Base-by-base conservation (phyloP, 2,329 filamentous ascomycete species). In the Arthrobotrys conoides region DNA sequence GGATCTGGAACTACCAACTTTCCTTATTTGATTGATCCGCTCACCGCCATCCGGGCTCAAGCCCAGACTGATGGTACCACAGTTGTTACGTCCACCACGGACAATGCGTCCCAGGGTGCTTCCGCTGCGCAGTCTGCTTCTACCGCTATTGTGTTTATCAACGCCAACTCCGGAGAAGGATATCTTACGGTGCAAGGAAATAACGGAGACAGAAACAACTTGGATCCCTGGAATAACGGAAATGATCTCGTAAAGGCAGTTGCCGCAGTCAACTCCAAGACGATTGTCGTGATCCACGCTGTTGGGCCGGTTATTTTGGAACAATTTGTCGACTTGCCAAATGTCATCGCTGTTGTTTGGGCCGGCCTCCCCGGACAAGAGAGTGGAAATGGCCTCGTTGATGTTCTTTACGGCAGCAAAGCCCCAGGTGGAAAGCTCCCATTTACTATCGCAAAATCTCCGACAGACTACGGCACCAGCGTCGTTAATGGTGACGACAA, bases 281-380 rank as follows among this genome's bases (percentile, higher is more conserved):
- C 94, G 12, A 91, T 98, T 76, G 93, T 98, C 16, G 90, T 97
- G 72, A 91, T 98, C 76, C 95, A 98, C 86, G 93, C 92, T 0
- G 89, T 91, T 2, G 94, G 94, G 0, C 90, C 94, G 0, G 92
- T 96, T 3, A 86, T 96, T 0, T 85, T 97, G 24, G 89, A 90
- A 12, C 89, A 93, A 9, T 95, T 90, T 88, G 90, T 92, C 82
- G 85, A 92, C 66, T 90, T 90, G 84, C 88, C 90, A 41, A 97
- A 97, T 84, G 87, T 97, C 61, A 94, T 92, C 0, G 93, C 93
- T 46, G 93, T 97, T 67, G 83, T 97, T 0, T 96, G 91, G 88
- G 93, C 93, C 38, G 92, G 92, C 82, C 85, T 94, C 18, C 93
- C 93, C 0, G 94, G 94, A 10, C 91, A 97, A 83, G 92, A 97